Base-by-base conservation (phyloP, 371 early-diverging fungal species). In the Mortierella sp. region DNA sequence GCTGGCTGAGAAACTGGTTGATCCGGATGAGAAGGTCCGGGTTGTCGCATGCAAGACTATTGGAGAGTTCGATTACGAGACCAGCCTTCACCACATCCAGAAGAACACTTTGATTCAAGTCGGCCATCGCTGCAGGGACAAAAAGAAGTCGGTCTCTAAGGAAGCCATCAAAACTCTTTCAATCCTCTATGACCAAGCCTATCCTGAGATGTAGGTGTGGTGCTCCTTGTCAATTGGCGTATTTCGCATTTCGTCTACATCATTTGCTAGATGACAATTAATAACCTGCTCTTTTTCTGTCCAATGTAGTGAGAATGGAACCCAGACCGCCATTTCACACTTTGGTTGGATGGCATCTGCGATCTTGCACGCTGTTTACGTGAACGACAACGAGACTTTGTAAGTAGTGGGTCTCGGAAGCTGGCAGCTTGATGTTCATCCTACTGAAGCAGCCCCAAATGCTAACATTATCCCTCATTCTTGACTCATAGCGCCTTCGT, bases 21-120 rank as follows among this genome's bases (percentile, higher is more conserved):
- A 99, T 83, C 95, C 96, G 0, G 98, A 99, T 68, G 98, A 99
- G 43, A 96, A 95, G 77, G 97, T 99, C 13, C 94, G 99, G 8
- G 80, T 91, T 34, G 90, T 92, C 1, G 92, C 91, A 0, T 93
- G 97, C 80, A 91, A 90, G 75, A 79, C 92, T 1, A 77, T 98
- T 26, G 91, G 91, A 11, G 83, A 88, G 50, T 79, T 98, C 34
- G 93, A 92, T 44, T 85, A 88, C 50, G 90, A 90, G 2, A 75
- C 79, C 40, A 84, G 91, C 6, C 82, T 90, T 6, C 86, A 88
- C 48, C 84, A 87, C n/a, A 78, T 96, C 3, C 87, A 91, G 47
- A 89, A 88, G 26, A 79, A 88, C 4, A 86, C 96, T 6, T 69
- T 97, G 39, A 76, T 89, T 40, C 90, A 89, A 50, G 77, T 97